Evolutionary conservation across 176 grass and related monocot genomes (phyloP), one percentile per base, ranked within the genome.

Genomic region (Juncus effusus): DNA sequence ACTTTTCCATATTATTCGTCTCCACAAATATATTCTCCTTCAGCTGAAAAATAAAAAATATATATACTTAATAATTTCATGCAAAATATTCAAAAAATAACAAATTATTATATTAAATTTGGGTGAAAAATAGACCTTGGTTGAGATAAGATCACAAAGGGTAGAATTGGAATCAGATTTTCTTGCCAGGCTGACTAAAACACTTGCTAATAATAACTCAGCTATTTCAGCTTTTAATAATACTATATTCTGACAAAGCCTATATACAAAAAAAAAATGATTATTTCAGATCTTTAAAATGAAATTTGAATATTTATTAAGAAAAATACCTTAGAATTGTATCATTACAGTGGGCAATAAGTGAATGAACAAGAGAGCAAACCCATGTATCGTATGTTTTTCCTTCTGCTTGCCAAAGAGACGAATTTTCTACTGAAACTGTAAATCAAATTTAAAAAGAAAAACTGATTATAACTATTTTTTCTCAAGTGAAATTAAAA

Each of bases 201-300:
- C 82, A 81, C 82, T 88, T 67, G 91, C 65, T 85, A 96, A 65
- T 66, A 96, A 83, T 87, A 82, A 73, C 70, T 91, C 91, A 69
- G 87, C 87, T 74, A 76, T 64, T 62, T 96, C 85, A 59, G 73
- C 87, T 81, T 91, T 96, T 65, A 81, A 50, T 71, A 81, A 80
- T 66, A 88, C 84, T 83, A 96, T 64, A 77, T 74, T 88, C 81
- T 86, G 83, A 80, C 91, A 96, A 64, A 96, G 79, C 74, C 91
- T 96, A 72, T 60, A 41, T 10, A 41, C 13, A 45, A 47, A 47
- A 47, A 47, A 9, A 47, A 47, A 58, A 64, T 16, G 13, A 36
- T 42, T 55, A 19, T 37, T 7, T 47, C 10, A 42, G 13, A 36
- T 40, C 53, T 52, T 61, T 62, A 28, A 69, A 50, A 56, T 70